These are phyloP conservation scores for Lentinula detonsa DNA, from an alignment of 768 basidiomycete genomes.

Conservation along the genomic window DNA sequence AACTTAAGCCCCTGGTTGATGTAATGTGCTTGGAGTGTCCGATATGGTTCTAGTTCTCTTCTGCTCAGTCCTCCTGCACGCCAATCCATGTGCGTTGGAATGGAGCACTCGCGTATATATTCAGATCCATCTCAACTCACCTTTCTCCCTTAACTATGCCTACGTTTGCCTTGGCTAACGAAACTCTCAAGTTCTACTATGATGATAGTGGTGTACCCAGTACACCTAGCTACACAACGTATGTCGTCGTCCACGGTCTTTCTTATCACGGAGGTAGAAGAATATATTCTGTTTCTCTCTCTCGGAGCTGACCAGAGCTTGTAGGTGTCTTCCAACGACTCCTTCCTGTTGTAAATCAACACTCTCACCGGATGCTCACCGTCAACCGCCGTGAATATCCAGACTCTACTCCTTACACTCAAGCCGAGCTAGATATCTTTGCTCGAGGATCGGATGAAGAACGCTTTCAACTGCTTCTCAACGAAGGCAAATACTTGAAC, in stretches of 20 bases:
- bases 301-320: not conserved
- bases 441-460: slow-evolving; percentile 12
- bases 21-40: no score
- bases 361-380: slow-evolving; percentile 17
- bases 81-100: no score
- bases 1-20: not conserved
- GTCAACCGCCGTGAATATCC: slow-evolving; percentile 30
- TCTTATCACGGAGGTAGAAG: not conserved
- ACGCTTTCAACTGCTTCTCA: slow-evolving; percentile 12
- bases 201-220: not conserved
- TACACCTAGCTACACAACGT: not conserved
- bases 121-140: not conserved
- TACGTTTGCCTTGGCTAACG: not conserved
- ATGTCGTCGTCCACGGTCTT: slow-evolving; percentile 1
- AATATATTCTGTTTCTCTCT: not conserved
- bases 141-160: not conserved
- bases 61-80: no score
- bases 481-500: slow-evolving; percentile 23
- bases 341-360: not conserved
- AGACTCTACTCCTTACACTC: slow-evolving; percentile 22
- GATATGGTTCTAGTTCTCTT: no score
- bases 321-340: not conserved
- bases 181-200: slow-evolving; percentile 3
- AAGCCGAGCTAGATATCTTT: slow-evolving; percentile 16
- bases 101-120: no score